Evolutionary conservation across 495 filamentous ascomycete genomes (phyloP), one percentile per base, ranked within the genome.

Genomic region (Neurospora discreta): DNA sequence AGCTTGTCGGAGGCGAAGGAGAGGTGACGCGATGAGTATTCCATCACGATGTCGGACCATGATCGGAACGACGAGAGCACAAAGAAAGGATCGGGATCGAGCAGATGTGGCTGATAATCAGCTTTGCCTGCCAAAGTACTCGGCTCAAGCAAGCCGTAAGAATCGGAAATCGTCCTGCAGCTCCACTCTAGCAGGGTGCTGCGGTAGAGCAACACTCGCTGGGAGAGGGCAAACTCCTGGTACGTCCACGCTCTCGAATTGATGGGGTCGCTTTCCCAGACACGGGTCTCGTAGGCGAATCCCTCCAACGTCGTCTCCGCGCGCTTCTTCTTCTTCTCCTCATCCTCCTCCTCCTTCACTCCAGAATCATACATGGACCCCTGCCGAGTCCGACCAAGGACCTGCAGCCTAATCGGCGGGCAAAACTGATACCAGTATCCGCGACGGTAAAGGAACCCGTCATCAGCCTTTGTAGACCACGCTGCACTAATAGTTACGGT

Each of bases 401-500:
- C 52, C 13, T 60, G 11, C 52, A 60, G 13, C 23, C 30, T 60
- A 8, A 60, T 23, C 23, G 52, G 52, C 5, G 52, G 52, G 26
- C 52, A 60, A 60, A 8, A 8, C 2, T 33, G 52, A 30, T 60
- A 60, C 23, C 23, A 30, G 13, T 60, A 15, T 1, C 52, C 52
- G 6, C 52, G 52, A 30, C 13, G 52, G 26, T 60, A 30, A 60
- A 60, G 52, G 13, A 60, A 60, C 52, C 52, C 52, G 6, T 60
- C 52, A 60, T 60, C 52, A 60, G 52, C 52, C 52, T 60, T 60
- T 30, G 13, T 60, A 11, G 52, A 60, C 52, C 38, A 69, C 13
- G 68, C 70, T 39, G 70, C 58, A 26, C 52, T 68, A 58, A 71
- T 68, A 13, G 70, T 71, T 7, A 41, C 26, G 58, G 39, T 67